phyloP scores from a whole-genome alignment of 768 basidiomycete genomes.

The Boletus edulis region DNA sequence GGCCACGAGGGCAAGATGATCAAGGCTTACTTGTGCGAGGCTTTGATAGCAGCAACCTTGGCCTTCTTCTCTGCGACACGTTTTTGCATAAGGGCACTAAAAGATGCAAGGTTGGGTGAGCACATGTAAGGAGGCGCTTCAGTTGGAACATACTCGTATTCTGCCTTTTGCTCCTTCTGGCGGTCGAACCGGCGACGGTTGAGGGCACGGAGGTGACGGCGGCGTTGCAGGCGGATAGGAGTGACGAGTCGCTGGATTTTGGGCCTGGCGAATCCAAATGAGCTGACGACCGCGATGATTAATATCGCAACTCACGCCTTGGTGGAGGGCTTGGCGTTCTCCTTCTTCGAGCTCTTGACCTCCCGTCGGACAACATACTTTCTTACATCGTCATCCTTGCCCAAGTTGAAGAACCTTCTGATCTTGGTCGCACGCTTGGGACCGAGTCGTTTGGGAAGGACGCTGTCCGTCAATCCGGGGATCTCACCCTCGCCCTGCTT shows the following conservation, averaged over 20 bases:
- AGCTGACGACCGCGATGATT: background rate
- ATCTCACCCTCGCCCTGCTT: conserved; percentile 93
- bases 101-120: background rate
- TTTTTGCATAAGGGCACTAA: conserved; percentile 74
- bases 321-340: conserved; percentile 87
- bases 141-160: conserved; percentile 70
- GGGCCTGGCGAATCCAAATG: conserved; percentile 50
- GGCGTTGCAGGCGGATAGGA: conserved; percentile 92
- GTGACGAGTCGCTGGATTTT: conserved; percentile 98
- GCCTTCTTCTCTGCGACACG: conserved; percentile 92
- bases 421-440: conserved; percentile 99
- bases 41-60: conserved; percentile 85
- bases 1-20: background rate
- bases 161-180: conserved; percentile 94
- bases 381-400: conserved; percentile 97
- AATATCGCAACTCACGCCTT: conserved; percentile 72
- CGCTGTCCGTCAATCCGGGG: conserved; percentile 86
- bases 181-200: conserved; percentile 83
- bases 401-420: conserved; percentile 94
- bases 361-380: conserved; percentile 95
- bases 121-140: background rate
- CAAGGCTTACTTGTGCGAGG: conserved; percentile 64
- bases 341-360: conserved; percentile 87
- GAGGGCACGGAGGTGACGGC: conserved; percentile 87
- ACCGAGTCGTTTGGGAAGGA: conserved; percentile 93